Evolutionary conservation across 805 yeast genomes (phyloP).

Genomic region (Hanseniaspora taiwanica): DNA sequence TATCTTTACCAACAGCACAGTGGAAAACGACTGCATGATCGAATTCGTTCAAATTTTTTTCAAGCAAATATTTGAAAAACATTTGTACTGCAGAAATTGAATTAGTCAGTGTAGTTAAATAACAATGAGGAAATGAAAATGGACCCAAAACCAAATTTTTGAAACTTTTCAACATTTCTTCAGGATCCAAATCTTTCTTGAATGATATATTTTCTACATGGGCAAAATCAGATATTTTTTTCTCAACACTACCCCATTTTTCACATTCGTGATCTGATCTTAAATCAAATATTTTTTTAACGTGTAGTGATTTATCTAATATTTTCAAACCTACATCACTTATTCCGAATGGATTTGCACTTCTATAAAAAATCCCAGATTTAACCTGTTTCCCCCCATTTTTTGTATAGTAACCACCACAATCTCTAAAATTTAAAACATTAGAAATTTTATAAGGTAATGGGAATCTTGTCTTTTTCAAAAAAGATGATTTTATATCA

Average conservation of each 20-base stretch:
- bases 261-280: slow-evolving; percentile 46
- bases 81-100: slow-evolving; percentile 36
- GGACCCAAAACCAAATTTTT: slow-evolving; percentile 42
- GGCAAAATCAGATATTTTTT: slow-evolving; percentile 14
- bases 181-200: slow-evolving; percentile 47
- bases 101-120: slow-evolving; percentile 39
- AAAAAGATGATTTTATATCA: not conserved
- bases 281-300: slow-evolving; percentile 52
- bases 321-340: slow-evolving; percentile 35
- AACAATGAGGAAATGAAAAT: slow-evolving; percentile 50
- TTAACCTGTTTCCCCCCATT: slow-evolving; percentile 31
- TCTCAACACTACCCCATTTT: slow-evolving; percentile 16
- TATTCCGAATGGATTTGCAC: slow-evolving; percentile 45
- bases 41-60: slow-evolving; percentile 25
- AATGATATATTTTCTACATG: slow-evolving; percentile 45
- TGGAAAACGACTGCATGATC: slow-evolving; percentile 47
- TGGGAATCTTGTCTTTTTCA: slow-evolving; percentile 12
- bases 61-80: slow-evolving; percentile 44
- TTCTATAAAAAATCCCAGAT: slow-evolving; percentile 44
- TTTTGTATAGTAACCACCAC: slow-evolving; percentile 55
- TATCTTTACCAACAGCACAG: slow-evolving; percentile 80
- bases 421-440: slow-evolving; percentile 59
- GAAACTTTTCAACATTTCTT: slow-evolving; percentile 43
- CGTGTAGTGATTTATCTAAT: slow-evolving; percentile 19
- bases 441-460: slow-evolving; percentile 13